Evolutionary conservation across 2,329 filamentous ascomycete species (phyloP), one percentile per base, ranked within the genome.

Genomic region (Septoria linicola): DNA sequence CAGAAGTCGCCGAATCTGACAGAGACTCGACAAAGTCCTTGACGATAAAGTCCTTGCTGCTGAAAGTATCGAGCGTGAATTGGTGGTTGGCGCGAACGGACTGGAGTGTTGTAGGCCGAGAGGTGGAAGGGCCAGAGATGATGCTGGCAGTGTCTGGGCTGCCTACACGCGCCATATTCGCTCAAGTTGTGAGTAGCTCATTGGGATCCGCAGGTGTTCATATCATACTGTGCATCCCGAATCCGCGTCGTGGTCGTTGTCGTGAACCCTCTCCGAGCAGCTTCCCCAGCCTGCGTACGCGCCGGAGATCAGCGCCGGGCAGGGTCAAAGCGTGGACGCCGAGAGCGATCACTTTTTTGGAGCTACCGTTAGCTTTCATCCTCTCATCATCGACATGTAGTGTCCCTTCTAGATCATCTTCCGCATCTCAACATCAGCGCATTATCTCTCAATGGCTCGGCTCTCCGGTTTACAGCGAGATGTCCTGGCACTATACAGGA

Each of bases 11-110:
- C 61, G 79, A 87, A 58, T 97, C 91, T 43, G 92, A 93, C 51
- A 99, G 83, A 44, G 85, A 83, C 69, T 99, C 95, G 63, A 99
- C 85, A 68, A 99, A 99, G 74, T 99, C 93, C 66, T 95, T 90
- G 60, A 97, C 92, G 58, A 97, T 96, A 67, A 97, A 99, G 73
- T 97, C 93, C 63, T 74, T 74, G 60, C 69, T 76, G 39, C 74
- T 73, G 68, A 80, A 80, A 50, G 91, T 90, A 37, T 96, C 89
- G 55, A 97, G 79, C 8, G 84, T 89, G 74, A 96, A 96, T 54
- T 61, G 49, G 21, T 72, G 70, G 45, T 72, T 73, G 51, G 68
- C 71, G 36, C 64, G 64, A 19, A 59, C 39, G 8, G 60, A 59
- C 8, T 59, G 54, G 2, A 64, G 49, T 27, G 72, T 63, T 10